These are phyloP conservation scores for Protomyces macrosporus DNA, from an alignment of 1,139 yeast genomes.

Conservation along the genomic window DNA sequence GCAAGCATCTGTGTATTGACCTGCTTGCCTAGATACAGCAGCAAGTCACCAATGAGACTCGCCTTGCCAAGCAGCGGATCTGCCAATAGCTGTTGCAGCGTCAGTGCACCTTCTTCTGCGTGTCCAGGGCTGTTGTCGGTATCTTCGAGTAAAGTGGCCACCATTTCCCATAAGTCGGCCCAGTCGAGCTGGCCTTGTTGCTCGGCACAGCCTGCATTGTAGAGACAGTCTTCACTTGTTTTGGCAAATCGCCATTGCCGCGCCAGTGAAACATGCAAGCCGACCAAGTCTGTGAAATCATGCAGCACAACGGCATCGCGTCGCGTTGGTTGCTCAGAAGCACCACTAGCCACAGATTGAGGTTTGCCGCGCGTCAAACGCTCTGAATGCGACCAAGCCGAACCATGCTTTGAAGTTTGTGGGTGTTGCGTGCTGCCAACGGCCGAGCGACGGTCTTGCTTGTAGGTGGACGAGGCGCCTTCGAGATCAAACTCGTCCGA, in stretches of 20 bases:
- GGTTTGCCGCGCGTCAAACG: background rate
- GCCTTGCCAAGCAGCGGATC: conserved; percentile 44
- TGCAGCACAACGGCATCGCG: conserved; percentile 55
- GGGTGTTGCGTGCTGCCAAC: background rate
- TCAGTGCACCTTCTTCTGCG: conserved; percentile 1
- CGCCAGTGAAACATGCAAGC: conserved; percentile 73
- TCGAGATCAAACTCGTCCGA: conserved; percentile 2
- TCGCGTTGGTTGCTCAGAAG: background rate
- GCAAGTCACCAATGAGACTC: conserved; percentile 58
- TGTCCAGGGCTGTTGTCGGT: background rate
- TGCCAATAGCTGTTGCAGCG: conserved; percentile 3
- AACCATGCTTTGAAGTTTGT: background rate
- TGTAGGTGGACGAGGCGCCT: background rate
- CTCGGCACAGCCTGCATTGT: conserved; percentile 69
- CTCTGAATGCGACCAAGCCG: background rate
- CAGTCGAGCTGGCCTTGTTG: conserved; percentile 58
- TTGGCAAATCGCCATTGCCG: conserved; percentile 58
- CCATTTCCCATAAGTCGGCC: conserved; percentile 73
- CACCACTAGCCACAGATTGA: background rate
- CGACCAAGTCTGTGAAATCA: conserved; percentile 66
- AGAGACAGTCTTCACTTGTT: conserved; percentile 60
- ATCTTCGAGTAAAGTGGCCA: conserved; percentile 36
- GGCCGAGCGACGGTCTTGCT: background rate
- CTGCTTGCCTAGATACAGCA: conserved; percentile 57
- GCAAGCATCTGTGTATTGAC: conserved; percentile 87